Evolutionary conservation across 1,139 yeast genomes (phyloP).

Genomic region (Nakaseomyces sp.): DNA sequence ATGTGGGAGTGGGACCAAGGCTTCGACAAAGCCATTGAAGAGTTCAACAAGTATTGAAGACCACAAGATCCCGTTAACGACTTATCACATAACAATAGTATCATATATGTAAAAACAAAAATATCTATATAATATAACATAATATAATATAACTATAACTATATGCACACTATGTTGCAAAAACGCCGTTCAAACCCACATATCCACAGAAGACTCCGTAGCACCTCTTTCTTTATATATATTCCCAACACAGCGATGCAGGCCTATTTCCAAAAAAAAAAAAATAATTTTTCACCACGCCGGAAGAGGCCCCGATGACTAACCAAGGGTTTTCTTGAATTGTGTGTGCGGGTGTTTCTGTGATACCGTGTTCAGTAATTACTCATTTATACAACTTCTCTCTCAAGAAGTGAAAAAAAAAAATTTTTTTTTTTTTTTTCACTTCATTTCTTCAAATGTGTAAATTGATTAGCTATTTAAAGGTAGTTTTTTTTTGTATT

Average conservation of each 20-base stretch:
- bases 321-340: too few relatives aligned
- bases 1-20: constrained; percentile 91
- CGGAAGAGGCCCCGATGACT: too few relatives aligned
- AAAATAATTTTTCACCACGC: too few relatives aligned
- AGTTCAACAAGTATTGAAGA: constrained; percentile 14
- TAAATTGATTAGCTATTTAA: not conserved
- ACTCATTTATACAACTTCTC: not conserved
- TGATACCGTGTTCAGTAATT: not conserved
- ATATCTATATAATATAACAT: not conserved
- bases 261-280: too few relatives aligned
- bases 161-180: too few relatives aligned
- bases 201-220: too few relatives aligned
- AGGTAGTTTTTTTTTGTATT: not conserved
- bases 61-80: not conserved
- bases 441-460: too few relatives aligned
- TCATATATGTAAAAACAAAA: not conserved
- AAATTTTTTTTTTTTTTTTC: not conserved
- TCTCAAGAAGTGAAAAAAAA: not conserved
- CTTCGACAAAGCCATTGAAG: constrained; percentile 49
- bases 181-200: too few relatives aligned
- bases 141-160: too few relatives aligned
- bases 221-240: too few relatives aligned
- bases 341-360: constrained; percentile 3
- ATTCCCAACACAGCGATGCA: too few relatives aligned
- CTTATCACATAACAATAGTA: not conserved